phyloP scores from a whole-genome alignment of 2,329 filamentous ascomycete species.

The Venturiaceae sp. region DNA sequence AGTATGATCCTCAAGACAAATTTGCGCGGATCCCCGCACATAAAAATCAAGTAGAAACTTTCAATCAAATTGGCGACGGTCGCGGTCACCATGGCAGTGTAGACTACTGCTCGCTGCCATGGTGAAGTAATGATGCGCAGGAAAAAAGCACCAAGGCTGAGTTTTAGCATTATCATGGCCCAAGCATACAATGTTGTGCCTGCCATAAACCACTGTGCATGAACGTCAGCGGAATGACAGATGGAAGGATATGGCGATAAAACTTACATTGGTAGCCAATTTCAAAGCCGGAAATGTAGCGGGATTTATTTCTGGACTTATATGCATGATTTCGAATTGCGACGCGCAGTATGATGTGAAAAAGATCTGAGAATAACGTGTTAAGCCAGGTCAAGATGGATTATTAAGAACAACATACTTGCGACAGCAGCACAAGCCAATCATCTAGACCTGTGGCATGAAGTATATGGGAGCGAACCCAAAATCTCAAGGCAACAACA shows the following conservation, averaged over 20 bases:
- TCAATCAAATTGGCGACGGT: constrained; percentile 21
- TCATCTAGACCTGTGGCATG: constrained; percentile 31
- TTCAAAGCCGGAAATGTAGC: constrained; percentile 12
- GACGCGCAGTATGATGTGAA: constrained; percentile 13
- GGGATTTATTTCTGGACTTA: neutral
- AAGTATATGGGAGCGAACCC: neutral
- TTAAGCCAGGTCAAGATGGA: constrained; percentile 15
- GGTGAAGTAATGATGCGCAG: constrained; percentile 28
- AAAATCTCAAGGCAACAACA: neutral
- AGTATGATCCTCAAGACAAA: constrained; percentile 7
- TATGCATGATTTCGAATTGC: constrained; percentile 4
- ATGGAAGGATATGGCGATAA: no score
- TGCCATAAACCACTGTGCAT: constrained; percentile 19
- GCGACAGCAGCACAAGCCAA: constrained; percentile 27
- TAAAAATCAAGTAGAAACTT: constrained; percentile 19
- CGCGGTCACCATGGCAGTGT: constrained; percentile 16
- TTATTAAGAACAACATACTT: constrained; percentile 15
- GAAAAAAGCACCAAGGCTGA: constrained; percentile 35
- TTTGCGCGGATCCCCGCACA: constrained; percentile 17
- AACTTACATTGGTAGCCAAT: constrained; percentile 17
- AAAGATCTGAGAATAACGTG: constrained; percentile 6
- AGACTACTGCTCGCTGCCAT: constrained; percentile 25
- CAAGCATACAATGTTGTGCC: neutral
- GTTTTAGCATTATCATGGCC: constrained; percentile 30
- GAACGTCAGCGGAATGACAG: no score